Evolutionary conservation across 1,284 basidiomycete genomes (phyloP), one percentile per base, ranked within the genome.

Genomic region (Peniophora sp.): DNA sequence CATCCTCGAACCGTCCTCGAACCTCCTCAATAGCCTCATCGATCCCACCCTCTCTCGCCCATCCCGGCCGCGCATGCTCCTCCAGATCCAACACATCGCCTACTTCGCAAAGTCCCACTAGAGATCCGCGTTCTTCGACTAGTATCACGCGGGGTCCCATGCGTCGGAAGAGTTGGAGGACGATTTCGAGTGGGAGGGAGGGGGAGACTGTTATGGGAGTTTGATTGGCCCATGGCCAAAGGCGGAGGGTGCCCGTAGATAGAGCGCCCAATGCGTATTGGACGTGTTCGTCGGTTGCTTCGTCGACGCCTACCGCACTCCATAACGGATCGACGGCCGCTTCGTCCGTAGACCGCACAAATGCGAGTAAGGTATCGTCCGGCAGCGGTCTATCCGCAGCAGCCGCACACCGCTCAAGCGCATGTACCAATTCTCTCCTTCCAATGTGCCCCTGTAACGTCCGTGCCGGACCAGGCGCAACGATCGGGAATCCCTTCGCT

Each of bases 81-180:
- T 71, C 71, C 62, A 92, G 91, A 44, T 84, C 83, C 12, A 99
- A 71, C 11, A 98, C 91, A 59, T 99, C 97, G 65, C 99, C 99
- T 53, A 99, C 89, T 0, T 95, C 98, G 19, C 97, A 85, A 14
- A 99, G 73, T 1, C 96, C 96, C 0, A 79, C 81, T 2, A 99
- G 74, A 39, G 74, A 70, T 11, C 96, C 96, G 59, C 85, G 81
- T 52, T 89, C 81, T 62, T 93, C 89, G 1, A 99, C 92, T 3
- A 99, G 77, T 53, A 99, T 94, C 14, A 97, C 91, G 16, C 95
- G 85, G 1, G 97, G 97, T 0, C 96, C 95, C 85, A 97, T 89
- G 47, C 92, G 80, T 61, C 94, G 90, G 74, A 97, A 97, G 24
- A 97, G 70, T 64, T 97, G 91, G 85, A 97, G 92, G 11, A 96